phyloP scores from a whole-genome alignment of 2,329 filamentous ascomycete genomes.

The Berkeleyomyces rouxiae region DNA sequence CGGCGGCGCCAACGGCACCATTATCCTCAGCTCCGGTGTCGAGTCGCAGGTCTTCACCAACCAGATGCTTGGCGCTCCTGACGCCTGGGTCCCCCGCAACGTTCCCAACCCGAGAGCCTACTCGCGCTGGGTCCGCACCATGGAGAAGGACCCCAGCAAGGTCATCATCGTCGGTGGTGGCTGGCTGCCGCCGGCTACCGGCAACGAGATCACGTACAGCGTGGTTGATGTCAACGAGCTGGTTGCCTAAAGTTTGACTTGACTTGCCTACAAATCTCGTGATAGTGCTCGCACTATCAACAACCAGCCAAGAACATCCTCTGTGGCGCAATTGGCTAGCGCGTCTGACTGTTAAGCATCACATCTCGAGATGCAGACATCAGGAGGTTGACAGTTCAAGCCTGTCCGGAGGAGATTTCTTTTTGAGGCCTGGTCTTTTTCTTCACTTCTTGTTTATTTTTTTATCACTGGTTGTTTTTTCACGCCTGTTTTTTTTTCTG shows the following conservation, averaged over 20 bases:
- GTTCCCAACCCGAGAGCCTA: constrained; percentile 24
- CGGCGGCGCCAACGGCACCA: constrained; percentile 29
- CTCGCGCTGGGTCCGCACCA: constrained; percentile 23
- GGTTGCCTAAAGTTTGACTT: background rate
- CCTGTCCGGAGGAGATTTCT: background rate
- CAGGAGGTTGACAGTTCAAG: constrained; percentile 4
- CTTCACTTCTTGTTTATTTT: background rate
- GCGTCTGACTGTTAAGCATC: constrained; percentile 38
- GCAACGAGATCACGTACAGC: constrained; percentile 27
- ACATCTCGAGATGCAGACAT: background rate
- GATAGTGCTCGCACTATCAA: background rate
- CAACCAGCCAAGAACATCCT: background rate
- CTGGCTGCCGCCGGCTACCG: constrained; percentile 29
- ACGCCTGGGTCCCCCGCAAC: constrained; percentile 23
- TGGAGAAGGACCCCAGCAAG: constrained; percentile 21
- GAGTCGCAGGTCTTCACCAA: constrained; percentile 27
- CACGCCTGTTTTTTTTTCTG: background rate
- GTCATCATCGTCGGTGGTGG: constrained; percentile 30
- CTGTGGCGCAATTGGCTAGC: constrained; percentile 38
- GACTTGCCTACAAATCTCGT: background rate
- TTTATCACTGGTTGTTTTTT: background rate
- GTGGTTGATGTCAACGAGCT: constrained; percentile 18
- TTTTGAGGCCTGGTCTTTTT: background rate
- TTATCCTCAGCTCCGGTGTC: constrained; percentile 25
- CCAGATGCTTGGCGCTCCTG: constrained; percentile 23